phyloP scores from a whole-genome alignment of 1,139 yeast species.

The Zygosaccharomyces sapae region DNA sequence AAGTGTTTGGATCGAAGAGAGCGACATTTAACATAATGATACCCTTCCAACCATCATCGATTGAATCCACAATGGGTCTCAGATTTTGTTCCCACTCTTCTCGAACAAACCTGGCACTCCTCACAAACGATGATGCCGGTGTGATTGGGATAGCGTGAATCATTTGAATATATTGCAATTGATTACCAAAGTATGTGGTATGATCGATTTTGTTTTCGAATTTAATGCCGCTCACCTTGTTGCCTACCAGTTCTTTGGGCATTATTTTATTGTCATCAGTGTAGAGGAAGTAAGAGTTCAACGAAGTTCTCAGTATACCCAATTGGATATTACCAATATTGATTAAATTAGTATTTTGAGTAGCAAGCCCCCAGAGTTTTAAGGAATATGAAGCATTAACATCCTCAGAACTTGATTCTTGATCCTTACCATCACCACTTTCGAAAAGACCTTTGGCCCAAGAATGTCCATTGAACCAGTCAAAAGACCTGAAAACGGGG shows the following conservation, averaged over 20 bases:
- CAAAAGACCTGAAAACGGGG: conserved; percentile 76
- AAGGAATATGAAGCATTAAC: conserved; percentile 77
- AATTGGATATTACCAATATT: conserved; percentile 59
- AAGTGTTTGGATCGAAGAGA: conserved; percentile 57
- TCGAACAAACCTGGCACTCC: conserved; percentile 63
- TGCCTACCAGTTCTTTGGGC: conserved; percentile 53
- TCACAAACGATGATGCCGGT: conserved; percentile 72
- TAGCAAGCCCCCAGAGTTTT: conserved; percentile 71
- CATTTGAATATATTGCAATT: conserved; percentile 82
- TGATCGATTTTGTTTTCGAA: conserved; percentile 89
- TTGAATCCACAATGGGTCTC: conserved; percentile 45
- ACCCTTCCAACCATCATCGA: conserved; percentile 86
- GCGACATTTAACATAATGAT: conserved; percentile 76
- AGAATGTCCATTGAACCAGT: conserved; percentile 79
- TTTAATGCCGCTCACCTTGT: conserved; percentile 71
- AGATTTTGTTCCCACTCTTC: conserved; percentile 74
- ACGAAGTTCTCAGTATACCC: conserved; percentile 52
- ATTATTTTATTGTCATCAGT: conserved; percentile 45
- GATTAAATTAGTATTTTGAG: conserved; percentile 50
- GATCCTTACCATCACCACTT: conserved; percentile 71
- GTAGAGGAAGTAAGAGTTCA: conserved; percentile 60
- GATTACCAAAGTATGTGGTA: conserved; percentile 82
- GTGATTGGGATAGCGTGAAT: conserved; percentile 92
- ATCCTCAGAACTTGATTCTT: conserved; percentile 79
- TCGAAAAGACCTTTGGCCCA: conserved; percentile 78